Evolutionary conservation across 169 alveolate species (phyloP), one percentile per base, ranked within the genome.

Genomic region (Cryptosporidium parvum): DNA sequence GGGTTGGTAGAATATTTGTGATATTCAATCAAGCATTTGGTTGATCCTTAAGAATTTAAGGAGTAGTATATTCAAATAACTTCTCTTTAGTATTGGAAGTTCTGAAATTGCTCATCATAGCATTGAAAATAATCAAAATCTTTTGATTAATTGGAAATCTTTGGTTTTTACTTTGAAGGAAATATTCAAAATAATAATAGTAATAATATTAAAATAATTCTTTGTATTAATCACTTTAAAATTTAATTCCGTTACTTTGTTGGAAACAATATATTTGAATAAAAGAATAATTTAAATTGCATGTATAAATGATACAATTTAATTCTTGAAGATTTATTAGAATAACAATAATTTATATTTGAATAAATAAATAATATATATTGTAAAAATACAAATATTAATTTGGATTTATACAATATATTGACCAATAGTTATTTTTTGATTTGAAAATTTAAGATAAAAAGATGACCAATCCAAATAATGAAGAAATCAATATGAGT

Each of bases 401-500:
- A 48, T 48, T 14, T 48, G 21, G 21, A 48, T 48, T 14, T 48
- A 48, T 48, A 16, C 14, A 14, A 14, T 48, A 48, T 48, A 14
- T 14, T 14, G 14, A 1, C 56, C 67, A 56, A n/a, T 10, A 56
- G 8, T 23, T 56, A 56, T 56, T n/a, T 3, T 6, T n/a, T 56
- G 37, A 23, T 26, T 16, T n/a, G 8, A 56, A 23, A 16, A 8
- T 7, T 8, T 26, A 26, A 56, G 4, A 8, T 56, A 23, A 1
- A 56, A 56, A 56, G 67, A 56, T 56, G 67, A 12, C 23, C 29
- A 23, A 56, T 37, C 14, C 14, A 9, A 56, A 21, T 65, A 21
- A 37, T n/a, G 72, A 33, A 31, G 72, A n/a, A 37, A 65, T 75
- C 23, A 44, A 45, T n/a, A 62, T 80, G 14, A 80, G 21, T 33